Base-by-base conservation (phyloP, 1,284 basidiomycete genomes). In the Trichosporon faecale region DNA sequence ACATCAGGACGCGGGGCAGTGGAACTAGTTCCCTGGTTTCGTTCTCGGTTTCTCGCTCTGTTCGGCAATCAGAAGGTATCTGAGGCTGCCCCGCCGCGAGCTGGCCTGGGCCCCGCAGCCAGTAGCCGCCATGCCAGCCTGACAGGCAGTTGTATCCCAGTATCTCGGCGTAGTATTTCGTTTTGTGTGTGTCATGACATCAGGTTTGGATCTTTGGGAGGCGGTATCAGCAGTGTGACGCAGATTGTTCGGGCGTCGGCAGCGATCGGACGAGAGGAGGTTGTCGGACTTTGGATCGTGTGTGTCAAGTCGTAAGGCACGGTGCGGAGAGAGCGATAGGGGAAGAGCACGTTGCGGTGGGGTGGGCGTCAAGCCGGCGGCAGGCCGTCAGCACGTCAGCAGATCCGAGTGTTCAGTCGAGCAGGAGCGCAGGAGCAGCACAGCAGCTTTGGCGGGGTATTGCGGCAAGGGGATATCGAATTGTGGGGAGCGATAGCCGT, bases 1-100 rank as follows among this genome's bases (percentile, higher is more conserved):
- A 67, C 72, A 11, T 6, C 68, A 73, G 72, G 72, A 73, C 23
- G 65, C 68, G 8, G 72, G 72, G 3, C 70, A 73, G 67, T 73
- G 70, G 68, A 73, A 73, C 65, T 73, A 70, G 64, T 21, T 23
- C 4, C 14, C 46, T 37, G 11, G 7, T 37, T 12, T 37, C 11
- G 35, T 37, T 37, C 35, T 44, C 40, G 18, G 33, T 33, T 44
- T 44, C 40, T n/a, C 5, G 40, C n/a, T 44, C 40, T 18, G 3
- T 44, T 44, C 40, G 40, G 40, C 16, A 44, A n/a, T 9, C 40
- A 6, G 11, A 16, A 6, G 18, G 40, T 44, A 44, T 44, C 40
- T 44, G n/a, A 44, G 40, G 40, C 40, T 44, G 40, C 16, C 40
- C 40, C 18, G 16, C 16, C 1, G 40, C 40, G 16, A 14, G 7